Evolutionary conservation across 1,284 basidiomycete species (phyloP).

Genomic region (Phylloporus sp.): DNA sequence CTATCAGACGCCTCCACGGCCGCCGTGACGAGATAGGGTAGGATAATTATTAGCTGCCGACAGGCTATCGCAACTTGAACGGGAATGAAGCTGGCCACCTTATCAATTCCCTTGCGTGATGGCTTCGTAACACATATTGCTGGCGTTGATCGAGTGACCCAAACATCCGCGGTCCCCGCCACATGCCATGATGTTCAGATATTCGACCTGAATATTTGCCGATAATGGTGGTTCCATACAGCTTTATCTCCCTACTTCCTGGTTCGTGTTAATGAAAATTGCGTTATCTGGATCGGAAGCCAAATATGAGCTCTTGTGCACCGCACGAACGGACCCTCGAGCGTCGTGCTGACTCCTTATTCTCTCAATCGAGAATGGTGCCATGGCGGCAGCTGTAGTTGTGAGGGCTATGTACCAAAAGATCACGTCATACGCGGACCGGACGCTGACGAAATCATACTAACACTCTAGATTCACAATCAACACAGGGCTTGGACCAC

Average conservation of each 20-base stretch:
- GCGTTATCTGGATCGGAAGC: background rate
- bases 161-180: constrained; percentile 11
- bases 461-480: background rate
- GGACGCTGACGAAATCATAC: background rate
- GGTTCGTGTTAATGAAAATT: background rate
- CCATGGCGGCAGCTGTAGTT: constrained; percentile 17
- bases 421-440: background rate
- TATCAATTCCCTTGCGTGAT: constrained; percentile 3
- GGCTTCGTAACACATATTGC: background rate
- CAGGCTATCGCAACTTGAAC: constrained; percentile 5
- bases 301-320: background rate
- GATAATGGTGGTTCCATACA: background rate
- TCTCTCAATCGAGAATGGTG: background rate
- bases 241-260: background rate
- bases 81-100: background rate
- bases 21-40: constrained; percentile 1
- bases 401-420: background rate
- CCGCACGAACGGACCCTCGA: constrained; percentile 3
- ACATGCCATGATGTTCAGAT: constrained; percentile 6
- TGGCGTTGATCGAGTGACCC: constrained; percentile 2
- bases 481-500: background rate
- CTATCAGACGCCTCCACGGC: constrained; percentile 6
- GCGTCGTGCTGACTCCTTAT: constrained; percentile 2
- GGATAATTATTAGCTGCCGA: constrained; percentile 4
- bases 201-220: background rate